Evolutionary conservation across 192 early-diverging fungal species (phyloP), one percentile per base, ranked within the genome.

Genomic region (Backusella liffmaniae): DNA sequence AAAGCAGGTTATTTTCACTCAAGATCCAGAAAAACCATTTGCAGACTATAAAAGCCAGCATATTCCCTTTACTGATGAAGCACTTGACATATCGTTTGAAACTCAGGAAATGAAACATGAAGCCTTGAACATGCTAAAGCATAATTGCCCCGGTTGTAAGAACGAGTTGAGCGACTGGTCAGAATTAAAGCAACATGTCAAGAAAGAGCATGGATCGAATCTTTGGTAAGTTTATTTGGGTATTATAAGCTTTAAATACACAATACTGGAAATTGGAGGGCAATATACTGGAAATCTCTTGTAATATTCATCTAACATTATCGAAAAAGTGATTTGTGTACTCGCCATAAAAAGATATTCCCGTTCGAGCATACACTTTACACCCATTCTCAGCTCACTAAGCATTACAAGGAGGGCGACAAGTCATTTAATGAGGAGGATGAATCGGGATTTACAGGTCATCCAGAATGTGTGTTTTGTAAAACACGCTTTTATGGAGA

Each of bases 391-490:
- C 88, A 93, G 26, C 86, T 99, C n/a, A 86, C 86, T 18, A 79
- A 82, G 34, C 97, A 99, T 80, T 90, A 90, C 73, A 86, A 84
- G 62, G 80, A 80, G 8, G 96, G 96, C 10, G 95, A 93, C 66
- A 70, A 80, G 66, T 72, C 77, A 18, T 75, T 83, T 41, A 76
- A 86, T 76, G 82, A 85, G 35, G 84, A 83, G 21, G 86, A 86
- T 13, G 85, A 86, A 12, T 83, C 88, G 1, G 92, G 92, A 9
- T 93, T 94, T 76, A 89, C 79, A 15, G 94, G 97, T 5, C 97
- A 99, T 77, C 97, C 97, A 3, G 81, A 90, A 62, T 99, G 97
- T 81, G 92, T 88, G 10, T 99, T 99, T 81, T 99, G 97, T 80
- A 81, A 85, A 32, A 87, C 73, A 32, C 76, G 86, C 36, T 99